Conservation (phyloP, 2,329 filamentous ascomycete genomes). For the Teratosphaeria epicoccoides region DNA sequence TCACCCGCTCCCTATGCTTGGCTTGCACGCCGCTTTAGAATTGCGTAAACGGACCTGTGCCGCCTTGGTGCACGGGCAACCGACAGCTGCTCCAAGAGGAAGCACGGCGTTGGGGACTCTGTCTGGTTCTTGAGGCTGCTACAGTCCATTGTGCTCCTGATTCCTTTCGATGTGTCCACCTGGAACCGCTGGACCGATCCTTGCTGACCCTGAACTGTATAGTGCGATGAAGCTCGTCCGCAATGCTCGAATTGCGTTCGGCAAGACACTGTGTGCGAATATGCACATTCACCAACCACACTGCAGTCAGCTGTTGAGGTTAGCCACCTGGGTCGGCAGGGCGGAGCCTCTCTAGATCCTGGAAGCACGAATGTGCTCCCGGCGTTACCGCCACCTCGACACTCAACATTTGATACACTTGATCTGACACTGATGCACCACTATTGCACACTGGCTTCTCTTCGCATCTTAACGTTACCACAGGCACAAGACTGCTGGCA, state of each 20-base stretch:
- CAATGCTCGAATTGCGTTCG: constrained; percentile 19
- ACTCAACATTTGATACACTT: constrained; percentile 14
- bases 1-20: no score
- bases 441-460: constrained; percentile 17
- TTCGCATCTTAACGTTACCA: constrained; percentile 10
- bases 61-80: no score
- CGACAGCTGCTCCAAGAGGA: no score
- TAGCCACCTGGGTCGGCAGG: neutral
- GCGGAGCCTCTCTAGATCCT: neutral
- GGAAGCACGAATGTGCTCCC: neutral
- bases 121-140: no score
- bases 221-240: constrained; percentile 21
- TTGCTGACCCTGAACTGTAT: neutral
- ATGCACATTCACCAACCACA: constrained; percentile 2
- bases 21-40: no score
- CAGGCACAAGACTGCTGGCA: constrained; percentile 18
- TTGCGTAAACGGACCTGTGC: no score
- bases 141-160: no score
- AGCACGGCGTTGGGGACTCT: no score
- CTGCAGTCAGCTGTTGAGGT: neutral
- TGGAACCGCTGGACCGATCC: neutral
- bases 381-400: constrained; percentile 1
- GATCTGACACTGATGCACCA: constrained; percentile 21
- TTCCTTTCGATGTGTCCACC: no score
- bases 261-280: constrained; percentile 15